These are phyloP conservation scores for Leccinum obscurum DNA, from an alignment of 768 basidiomycete species.

Conservation along the genomic window DNA sequence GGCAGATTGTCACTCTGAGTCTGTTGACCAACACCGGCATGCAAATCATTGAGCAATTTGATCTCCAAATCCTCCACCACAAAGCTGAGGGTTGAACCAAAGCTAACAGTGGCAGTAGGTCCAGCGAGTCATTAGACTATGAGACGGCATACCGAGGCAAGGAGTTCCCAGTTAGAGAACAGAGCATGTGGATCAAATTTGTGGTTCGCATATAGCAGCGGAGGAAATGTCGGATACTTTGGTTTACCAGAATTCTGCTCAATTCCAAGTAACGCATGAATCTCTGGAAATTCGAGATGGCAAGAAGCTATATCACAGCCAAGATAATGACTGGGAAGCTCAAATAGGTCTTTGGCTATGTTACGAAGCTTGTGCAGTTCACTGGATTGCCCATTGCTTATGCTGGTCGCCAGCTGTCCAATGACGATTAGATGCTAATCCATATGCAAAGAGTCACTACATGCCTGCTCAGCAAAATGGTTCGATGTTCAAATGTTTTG, in stretches of 20 bases:
- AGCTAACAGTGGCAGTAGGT: too few relatives aligned
- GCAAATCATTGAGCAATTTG: too few relatives aligned
- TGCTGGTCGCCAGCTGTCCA: background rate
- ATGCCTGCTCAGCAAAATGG: background rate
- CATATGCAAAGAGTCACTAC: background rate
- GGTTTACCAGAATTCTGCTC: background rate
- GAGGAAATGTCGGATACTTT: background rate
- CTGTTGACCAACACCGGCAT: too few relatives aligned
- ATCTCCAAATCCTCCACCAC: too few relatives aligned
- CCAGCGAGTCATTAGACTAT: background rate
- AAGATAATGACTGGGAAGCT: background rate
- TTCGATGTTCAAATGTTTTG: background rate
- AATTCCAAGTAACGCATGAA: background rate
- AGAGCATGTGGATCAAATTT: background rate
- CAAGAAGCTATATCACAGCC: background rate
- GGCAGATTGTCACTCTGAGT: too few relatives aligned
- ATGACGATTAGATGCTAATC: background rate
- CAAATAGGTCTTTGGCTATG: background rate
- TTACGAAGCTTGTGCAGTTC: background rate
- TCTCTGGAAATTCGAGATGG: background rate
- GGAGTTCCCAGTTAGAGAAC: background rate
- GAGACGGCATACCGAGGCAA: background rate
- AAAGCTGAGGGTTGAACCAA: too few relatives aligned
- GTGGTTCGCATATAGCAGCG: background rate
- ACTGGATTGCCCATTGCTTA: background rate